Base-by-base conservation (phyloP, 2,329 filamentous ascomycete genomes). In the Aspergillus oerlinghausenensis region DNA sequence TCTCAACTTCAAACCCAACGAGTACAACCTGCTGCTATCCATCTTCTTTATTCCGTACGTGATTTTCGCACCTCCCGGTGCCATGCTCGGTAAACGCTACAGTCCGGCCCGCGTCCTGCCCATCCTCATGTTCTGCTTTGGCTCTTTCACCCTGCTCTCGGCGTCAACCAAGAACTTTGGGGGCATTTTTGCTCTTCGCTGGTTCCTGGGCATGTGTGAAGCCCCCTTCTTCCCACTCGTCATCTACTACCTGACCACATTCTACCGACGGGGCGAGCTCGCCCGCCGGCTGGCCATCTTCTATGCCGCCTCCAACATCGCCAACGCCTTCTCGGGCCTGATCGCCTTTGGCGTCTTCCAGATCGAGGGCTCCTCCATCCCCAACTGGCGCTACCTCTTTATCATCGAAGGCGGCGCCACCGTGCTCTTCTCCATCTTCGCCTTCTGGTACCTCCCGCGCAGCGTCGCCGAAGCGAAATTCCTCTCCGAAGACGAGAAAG, bases 21-120 rank as follows among this genome's bases (percentile, higher is more conserved):
- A 89, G 67, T 89, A 90, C 74, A 90, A 89, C 67, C 80, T 85
- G 28, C 81, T 90, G 50, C 72, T 90, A 38, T 82, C 80, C 52
- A 85, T 92, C 61, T 92, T 92, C 77, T 92, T 88, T 71, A 79
- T 91, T 6, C 88, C 88, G 0, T 90, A 88, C 68, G 87, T 90
- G 38, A 67, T 91, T 3, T 88, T 85, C 54, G 87, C 86, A 1
- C 86, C 86, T 0, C 83, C 85, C 1, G 72, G 89, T 42, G 79
- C 77, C 11, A 86, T 90, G 74, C 67, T 88, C 4, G 87, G 87
- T 54, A 90, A 89, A 75, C 85, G 82, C 58, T 88, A 80, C 65
- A 86, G 86, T 0, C 84, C 87, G 0, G 79, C 83, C 55, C 77
- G 81, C 19, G 84, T 88, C 9, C 74, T 91, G 8, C 86, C 87